These are phyloP conservation scores for Ceratobasidium theobromae DNA, from an alignment of 1,284 basidiomycete species.

Conservation along the genomic window DNA sequence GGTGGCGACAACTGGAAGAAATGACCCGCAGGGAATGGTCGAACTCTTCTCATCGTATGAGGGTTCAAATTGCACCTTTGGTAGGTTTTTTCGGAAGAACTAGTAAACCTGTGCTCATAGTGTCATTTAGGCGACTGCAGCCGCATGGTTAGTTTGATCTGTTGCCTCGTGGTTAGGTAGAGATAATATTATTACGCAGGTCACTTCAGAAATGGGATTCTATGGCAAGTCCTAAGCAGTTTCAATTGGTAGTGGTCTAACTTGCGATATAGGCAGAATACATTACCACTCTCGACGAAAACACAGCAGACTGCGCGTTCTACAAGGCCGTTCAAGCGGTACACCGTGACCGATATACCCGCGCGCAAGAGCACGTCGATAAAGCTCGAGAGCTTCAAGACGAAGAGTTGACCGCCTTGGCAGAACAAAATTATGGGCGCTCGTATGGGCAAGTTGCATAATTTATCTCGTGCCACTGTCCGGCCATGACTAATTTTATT, in stretches of 20 bases:
- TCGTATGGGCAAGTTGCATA: slow-evolving; percentile 51
- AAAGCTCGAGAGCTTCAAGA: slow-evolving; percentile 59
- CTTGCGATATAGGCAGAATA: slow-evolving; percentile 52
- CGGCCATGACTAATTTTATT: not conserved
- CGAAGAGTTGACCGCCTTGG: slow-evolving; percentile 56
- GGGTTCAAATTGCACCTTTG: slow-evolving; percentile 56
- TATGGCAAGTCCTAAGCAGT: slow-evolving; percentile 50
- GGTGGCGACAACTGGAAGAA: slow-evolving; percentile 57
- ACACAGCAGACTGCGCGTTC: slow-evolving; percentile 60
- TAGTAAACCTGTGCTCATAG: not conserved
- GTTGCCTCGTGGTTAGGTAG: not conserved
- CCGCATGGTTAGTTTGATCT: slow-evolving; percentile 50
- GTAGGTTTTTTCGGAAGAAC: not conserved
- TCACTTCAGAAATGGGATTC: slow-evolving; percentile 57
- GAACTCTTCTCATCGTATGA: slow-evolving; percentile 50
- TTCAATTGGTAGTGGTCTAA: too few species aligned
- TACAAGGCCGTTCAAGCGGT: slow-evolving; percentile 60
- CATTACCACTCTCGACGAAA: slow-evolving; percentile 58
- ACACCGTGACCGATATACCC: slow-evolving; percentile 55
- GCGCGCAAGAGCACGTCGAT: slow-evolving; percentile 56
- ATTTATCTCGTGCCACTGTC: not conserved
- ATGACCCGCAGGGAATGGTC: slow-evolving; percentile 57
- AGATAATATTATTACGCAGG: not conserved
- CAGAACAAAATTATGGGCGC: slow-evolving; percentile 60
- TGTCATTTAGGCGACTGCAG: slow-evolving; percentile 50